These are phyloP conservation scores for Verticillium isaacii DNA, from an alignment of 2,329 filamentous ascomycete species.

Conservation along the genomic window DNA sequence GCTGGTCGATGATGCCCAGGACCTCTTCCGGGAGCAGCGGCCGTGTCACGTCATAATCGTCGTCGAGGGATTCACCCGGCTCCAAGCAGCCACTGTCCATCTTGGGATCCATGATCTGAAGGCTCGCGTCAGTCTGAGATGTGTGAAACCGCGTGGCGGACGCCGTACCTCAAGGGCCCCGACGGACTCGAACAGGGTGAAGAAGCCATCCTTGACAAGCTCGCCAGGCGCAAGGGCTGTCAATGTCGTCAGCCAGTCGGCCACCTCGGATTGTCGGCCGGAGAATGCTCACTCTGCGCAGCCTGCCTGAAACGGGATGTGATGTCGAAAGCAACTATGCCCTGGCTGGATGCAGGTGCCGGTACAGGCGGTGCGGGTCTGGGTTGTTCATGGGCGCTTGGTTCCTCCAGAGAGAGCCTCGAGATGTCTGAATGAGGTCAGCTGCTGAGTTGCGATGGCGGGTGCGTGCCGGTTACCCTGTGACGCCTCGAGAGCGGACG, in stretches of 20 bases:
- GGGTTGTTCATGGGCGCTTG: conserved; percentile 17
- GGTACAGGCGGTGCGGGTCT: conserved; percentile 31
- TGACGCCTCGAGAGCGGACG: neutral
- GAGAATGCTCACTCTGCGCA: conserved; percentile 39
- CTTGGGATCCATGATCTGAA: conserved; percentile 95
- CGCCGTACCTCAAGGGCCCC: conserved; percentile 69
- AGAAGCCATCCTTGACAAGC: conserved; percentile 88
- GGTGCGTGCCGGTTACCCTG: neutral
- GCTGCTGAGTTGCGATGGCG: neutral
- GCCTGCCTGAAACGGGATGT: conserved; percentile 51
- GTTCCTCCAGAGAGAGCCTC: conserved; percentile 32
- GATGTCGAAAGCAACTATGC: conserved; percentile 54
- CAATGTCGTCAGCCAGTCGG: neutral
- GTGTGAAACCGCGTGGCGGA: neutral
- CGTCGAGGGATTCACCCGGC: conserved; percentile 75
- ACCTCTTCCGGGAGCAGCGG: conserved; percentile 72
- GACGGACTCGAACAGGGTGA: conserved; percentile 92
- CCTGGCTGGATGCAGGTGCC: conserved; percentile 17
- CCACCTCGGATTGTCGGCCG: neutral
- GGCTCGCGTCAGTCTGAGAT: neutral
- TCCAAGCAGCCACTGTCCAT: conserved; percentile 92
- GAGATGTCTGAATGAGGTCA: conserved; percentile 28
- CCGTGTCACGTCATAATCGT: conserved; percentile 70
- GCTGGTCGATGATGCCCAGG: conserved; percentile 88
- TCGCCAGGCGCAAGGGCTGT: conserved; percentile 73